phyloP scores from a whole-genome alignment of 257 asterid species.

The Nicotiana sylvestris region DNA sequence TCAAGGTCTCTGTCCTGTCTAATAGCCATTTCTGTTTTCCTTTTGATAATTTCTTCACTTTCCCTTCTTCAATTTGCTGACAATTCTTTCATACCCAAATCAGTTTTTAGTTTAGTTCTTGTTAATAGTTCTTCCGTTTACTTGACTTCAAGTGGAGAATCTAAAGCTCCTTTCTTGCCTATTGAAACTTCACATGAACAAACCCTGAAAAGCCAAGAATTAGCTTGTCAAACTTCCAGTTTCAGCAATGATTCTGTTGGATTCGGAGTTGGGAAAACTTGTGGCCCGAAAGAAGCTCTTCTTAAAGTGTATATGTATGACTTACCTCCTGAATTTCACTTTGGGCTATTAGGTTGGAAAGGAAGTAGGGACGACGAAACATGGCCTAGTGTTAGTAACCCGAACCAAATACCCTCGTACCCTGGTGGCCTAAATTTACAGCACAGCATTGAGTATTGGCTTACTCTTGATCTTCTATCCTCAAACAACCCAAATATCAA shows the following conservation, averaged over 20 bases:
- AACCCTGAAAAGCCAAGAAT: conserved; percentile 10
- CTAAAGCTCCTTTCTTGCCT: conserved; percentile 10
- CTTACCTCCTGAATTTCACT: conserved; percentile 69
- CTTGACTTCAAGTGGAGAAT: conserved; percentile 18
- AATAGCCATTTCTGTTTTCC: conserved; percentile 45
- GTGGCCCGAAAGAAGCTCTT: conserved; percentile 42
- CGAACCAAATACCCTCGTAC: conserved; percentile 44
- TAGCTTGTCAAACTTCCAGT: conserved; percentile 6
- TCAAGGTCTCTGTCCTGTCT: conserved; percentile 57
- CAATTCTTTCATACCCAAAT: conserved; percentile 27
- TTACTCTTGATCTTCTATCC: conserved; percentile 69
- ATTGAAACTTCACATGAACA: conserved; percentile 14
- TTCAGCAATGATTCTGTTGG: conserved; percentile 7
- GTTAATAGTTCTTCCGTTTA: conserved; percentile 28
- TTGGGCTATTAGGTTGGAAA: conserved; percentile 65
- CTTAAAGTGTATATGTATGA: conserved; percentile 74
- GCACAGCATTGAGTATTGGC: conserved; percentile 80
- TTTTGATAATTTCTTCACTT: conserved; percentile 47
- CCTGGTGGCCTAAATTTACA: conserved; percentile 78
- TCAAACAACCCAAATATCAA: conserved; percentile 37
- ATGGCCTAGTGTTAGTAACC: conserved; percentile 54
- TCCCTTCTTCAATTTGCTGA: conserved; percentile 44
- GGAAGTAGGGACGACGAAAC: conserved; percentile 32
- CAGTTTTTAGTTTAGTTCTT: conserved; percentile 33
- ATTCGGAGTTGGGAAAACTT: conserved; percentile 19